phyloP scores from a whole-genome alignment of 2,329 filamentous ascomycete genomes.

The Oidium heveae region DNA sequence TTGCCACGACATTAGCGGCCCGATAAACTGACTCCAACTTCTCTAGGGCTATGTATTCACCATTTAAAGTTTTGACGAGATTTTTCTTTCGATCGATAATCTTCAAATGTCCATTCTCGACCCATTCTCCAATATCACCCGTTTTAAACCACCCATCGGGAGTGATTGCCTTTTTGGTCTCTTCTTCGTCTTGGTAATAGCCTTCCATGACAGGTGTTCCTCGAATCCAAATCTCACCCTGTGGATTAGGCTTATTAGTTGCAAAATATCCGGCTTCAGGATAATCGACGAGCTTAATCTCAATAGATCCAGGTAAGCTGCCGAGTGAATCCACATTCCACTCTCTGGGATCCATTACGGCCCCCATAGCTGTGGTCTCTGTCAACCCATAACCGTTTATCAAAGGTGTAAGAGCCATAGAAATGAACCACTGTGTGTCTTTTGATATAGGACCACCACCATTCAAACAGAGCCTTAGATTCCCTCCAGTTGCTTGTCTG shows the following conservation, averaged over 20 bases:
- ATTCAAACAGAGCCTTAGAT: constrained; percentile 75
- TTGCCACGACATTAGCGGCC: constrained; percentile 49
- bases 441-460: constrained; percentile 77
- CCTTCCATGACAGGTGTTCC: constrained; percentile 48
- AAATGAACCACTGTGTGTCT: constrained; percentile 75
- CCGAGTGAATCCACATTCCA: constrained; percentile 61
- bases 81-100: constrained; percentile 98
- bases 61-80: constrained; percentile 80
- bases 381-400: constrained; percentile 83
- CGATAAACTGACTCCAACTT: constrained; percentile 87
- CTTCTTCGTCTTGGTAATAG: constrained; percentile 69
- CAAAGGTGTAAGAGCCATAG: constrained; percentile 83
- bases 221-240: constrained; percentile 81
- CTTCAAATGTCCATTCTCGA: constrained; percentile 50
- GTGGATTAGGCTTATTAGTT: constrained; percentile 45
- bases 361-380: constrained; percentile 68
- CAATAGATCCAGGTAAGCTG: constrained; percentile 49
- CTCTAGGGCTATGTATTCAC: constrained; percentile 92
- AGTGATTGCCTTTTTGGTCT: constrained; percentile 55
- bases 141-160: constrained; percentile 91
- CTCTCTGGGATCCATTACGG: constrained; percentile 60
- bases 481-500: constrained; percentile 69
- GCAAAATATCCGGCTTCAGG: constrained; percentile 61
- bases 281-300: constrained; percentile 81
- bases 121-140: constrained; percentile 82